Conservation (phyloP, 352 stramenopile genomes). For the Phytophthora hybrid region DNA sequence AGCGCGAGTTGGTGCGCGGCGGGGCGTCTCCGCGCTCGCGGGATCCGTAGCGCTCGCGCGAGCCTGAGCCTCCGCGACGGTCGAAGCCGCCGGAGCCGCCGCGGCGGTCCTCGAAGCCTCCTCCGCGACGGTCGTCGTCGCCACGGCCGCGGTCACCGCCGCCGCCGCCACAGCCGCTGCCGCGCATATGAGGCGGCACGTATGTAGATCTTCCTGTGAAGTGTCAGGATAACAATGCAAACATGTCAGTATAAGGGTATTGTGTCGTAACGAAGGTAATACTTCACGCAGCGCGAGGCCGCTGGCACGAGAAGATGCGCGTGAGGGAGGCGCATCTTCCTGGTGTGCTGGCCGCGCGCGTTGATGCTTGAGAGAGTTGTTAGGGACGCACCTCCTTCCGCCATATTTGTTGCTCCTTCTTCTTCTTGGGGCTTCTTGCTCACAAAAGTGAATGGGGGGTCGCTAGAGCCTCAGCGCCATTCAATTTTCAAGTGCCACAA, state of each 20-base stretch:
- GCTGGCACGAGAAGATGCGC: constrained; percentile 7
- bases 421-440: constrained; percentile 46
- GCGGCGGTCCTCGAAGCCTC: constrained; percentile 34
- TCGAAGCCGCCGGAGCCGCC: constrained; percentile 36
- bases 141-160: constrained; percentile 35
- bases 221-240: not conserved
- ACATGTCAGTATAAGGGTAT: constrained; percentile 25
- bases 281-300: not conserved
- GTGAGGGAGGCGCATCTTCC: not conserved
- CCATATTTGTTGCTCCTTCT: constrained; percentile 45
- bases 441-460: constrained; percentile 49
- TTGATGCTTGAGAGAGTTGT: not conserved
- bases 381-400: constrained; percentile 50
- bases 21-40: constrained; percentile 40
- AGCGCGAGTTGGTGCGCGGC: constrained; percentile 60
- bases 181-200: constrained; percentile 77
- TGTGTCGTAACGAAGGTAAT: not conserved
- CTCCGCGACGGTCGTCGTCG: constrained; percentile 40
- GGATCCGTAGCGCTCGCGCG: constrained; percentile 47
- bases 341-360: not conserved
- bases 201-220: constrained; percentile 74
- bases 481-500: constrained; percentile 29
- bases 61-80: constrained; percentile 48
- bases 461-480: constrained; percentile 31
- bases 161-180: constrained; percentile 42